These are phyloP conservation scores for Arthrobotrys megalospora DNA, from an alignment of 2,329 filamentous ascomycete species.

Conservation along the genomic window DNA sequence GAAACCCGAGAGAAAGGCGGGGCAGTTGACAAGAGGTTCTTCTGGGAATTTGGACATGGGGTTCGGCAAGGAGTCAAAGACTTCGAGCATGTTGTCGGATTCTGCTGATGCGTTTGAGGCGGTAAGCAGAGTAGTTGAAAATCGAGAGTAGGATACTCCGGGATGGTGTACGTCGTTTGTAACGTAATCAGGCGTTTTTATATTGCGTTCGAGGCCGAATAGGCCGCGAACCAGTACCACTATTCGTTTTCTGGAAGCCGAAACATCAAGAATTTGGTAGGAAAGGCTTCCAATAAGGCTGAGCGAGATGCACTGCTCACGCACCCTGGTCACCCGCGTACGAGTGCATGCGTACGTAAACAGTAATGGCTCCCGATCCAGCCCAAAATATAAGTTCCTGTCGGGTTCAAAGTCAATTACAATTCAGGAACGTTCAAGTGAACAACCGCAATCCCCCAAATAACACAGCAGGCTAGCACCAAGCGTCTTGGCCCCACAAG, in stretches of 20 bases:
- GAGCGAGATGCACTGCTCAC: not conserved
- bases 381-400: constrained; percentile 14
- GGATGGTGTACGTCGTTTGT: constrained; percentile 1
- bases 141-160: not conserved
- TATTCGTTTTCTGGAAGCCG: constrained; percentile 9
- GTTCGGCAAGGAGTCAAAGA: constrained; percentile 69
- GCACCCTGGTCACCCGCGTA: not conserved
- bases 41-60: constrained; percentile 72
- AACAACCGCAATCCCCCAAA: not conserved
- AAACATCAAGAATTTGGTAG: not conserved
- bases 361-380: not conserved
- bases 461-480: not conserved
- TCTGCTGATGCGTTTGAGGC: constrained; percentile 15
- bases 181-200: constrained; percentile 21
- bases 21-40: constrained; percentile 63
- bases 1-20: constrained; percentile 66
- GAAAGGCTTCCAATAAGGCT: constrained; percentile 17
- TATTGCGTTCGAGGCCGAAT: constrained; percentile 20
- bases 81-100: constrained; percentile 64
- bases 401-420: constrained; percentile 5
- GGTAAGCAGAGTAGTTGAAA: not conserved
- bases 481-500: constrained; percentile 16
- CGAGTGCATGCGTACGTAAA: constrained; percentile 11
- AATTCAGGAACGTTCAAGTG: not conserved
- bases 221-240: constrained; percentile 29